Evolutionary conservation across 177 flowering plant species (phyloP).

Genomic region (Vitis hybrid): DNA sequence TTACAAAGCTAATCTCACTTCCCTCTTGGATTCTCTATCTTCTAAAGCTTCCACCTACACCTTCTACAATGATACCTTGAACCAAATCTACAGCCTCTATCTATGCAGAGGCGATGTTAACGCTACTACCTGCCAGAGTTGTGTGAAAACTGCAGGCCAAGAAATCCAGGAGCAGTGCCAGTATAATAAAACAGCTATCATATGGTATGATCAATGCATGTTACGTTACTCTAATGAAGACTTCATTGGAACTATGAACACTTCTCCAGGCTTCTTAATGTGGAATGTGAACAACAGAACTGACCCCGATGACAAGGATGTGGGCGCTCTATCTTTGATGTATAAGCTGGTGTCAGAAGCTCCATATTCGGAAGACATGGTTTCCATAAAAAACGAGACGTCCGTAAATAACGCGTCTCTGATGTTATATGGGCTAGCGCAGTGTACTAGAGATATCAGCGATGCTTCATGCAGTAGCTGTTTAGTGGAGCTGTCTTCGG

Average conservation of each 20-base stretch:
- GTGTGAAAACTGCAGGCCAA: conserved; percentile 1
- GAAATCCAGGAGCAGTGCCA: neutral
- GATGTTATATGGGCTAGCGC: no score
- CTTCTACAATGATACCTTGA: neutral
- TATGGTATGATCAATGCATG: conserved; percentile 23
- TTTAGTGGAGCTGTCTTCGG: fast-evolving
- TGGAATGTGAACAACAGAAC: neutral
- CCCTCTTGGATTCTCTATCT: neutral
- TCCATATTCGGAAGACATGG: no score
- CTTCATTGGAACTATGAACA: neutral
- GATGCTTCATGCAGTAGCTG: fast-evolving
- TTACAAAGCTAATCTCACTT: neutral
- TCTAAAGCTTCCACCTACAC: conserved; percentile 9
- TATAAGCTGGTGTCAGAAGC: no score
- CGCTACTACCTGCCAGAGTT: conserved; percentile 2
- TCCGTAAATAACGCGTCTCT: no score
- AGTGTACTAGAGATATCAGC: no score
- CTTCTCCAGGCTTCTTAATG: neutral
- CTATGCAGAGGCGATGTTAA: conserved; percentile 21
- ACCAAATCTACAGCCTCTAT: conserved; percentile 7
- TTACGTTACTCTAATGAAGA: conserved; percentile 11
- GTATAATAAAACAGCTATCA: neutral
- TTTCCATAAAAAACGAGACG: no score
- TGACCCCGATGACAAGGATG: no score
- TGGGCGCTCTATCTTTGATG: no score